phyloP scores from a whole-genome alignment of 495 filamentous ascomycete species.

The Xylaria longipes region DNA sequence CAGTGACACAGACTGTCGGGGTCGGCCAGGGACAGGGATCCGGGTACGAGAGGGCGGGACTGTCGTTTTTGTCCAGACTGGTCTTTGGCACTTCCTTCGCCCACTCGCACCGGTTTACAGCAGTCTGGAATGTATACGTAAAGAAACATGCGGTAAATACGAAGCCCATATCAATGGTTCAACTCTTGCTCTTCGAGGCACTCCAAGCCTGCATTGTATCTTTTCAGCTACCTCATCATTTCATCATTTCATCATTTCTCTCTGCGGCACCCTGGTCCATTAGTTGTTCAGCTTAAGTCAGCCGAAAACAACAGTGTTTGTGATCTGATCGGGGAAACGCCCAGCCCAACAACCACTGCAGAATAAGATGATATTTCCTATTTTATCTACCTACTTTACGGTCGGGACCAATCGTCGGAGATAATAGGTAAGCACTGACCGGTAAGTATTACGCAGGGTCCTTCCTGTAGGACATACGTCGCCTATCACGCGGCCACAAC shows the following conservation, averaged over 20 bases:
- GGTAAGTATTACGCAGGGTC: neutral
- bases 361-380: constrained; percentile 11
- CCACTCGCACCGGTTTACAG: neutral
- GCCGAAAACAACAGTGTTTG: constrained; percentile 14
- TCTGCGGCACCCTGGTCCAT: constrained; percentile 6
- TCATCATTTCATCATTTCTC: neutral
- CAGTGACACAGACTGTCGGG: constrained; percentile 20
- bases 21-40: constrained; percentile 9
- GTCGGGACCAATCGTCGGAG: neutral
- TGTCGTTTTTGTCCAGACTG: neutral
- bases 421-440: neutral
- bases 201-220: neutral
- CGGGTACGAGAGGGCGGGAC: constrained; percentile 1
- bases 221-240: neutral
- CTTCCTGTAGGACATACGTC: neutral
- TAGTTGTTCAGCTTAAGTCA: constrained; percentile 21
- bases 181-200: neutral
- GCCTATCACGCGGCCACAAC: neutral
- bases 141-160: neutral
- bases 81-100: neutral
- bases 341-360: neutral
- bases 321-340: constrained; percentile 13
- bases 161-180: neutral
- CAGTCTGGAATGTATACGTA: neutral
- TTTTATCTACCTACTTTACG: neutral